These are phyloP conservation scores for Penicillium cataractarum DNA, from an alignment of 495 filamentous ascomycete genomes.

Conservation along the genomic window DNA sequence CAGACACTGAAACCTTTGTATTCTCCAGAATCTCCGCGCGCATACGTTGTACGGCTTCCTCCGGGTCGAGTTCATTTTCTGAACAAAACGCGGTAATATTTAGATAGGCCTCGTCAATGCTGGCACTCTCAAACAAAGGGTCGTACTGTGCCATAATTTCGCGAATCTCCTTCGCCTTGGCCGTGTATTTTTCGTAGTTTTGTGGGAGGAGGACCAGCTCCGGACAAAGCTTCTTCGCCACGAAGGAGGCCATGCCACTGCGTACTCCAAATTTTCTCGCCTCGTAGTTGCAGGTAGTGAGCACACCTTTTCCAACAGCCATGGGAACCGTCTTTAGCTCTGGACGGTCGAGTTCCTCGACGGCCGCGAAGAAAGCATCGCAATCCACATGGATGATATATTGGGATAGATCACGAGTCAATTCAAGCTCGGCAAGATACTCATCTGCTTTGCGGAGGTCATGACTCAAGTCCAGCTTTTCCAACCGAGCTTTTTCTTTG, in stretches of 20 bases:
- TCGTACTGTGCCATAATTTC: conserved; percentile 85
- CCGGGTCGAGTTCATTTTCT: conserved; percentile 67
- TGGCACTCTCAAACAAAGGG: conserved; percentile 86
- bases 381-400: conserved; percentile 91
- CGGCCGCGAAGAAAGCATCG: conserved; percentile 96
- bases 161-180: conserved; percentile 88
- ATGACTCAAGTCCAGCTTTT: conserved; percentile 70
- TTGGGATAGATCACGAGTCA: conserved; percentile 79
- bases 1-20: conserved; percentile 86
- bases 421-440: conserved; percentile 77
- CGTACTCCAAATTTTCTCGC: conserved; percentile 88
- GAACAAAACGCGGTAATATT: conserved; percentile 90
- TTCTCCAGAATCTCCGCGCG: conserved; percentile 74
- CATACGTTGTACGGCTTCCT: conserved; percentile 74
- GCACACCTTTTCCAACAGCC: conserved; percentile 88
- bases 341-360: conserved; percentile 89
- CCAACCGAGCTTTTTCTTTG: conserved; percentile 73
- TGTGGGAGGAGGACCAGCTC: conserved; percentile 78
- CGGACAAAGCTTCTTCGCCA: conserved; percentile 93
- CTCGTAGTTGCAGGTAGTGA: conserved; percentile 94
- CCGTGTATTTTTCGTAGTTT: conserved; percentile 89
- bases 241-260: conserved; percentile 94
- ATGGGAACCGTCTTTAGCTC: conserved; percentile 90
- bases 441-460: conserved; percentile 81
- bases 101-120: conserved; percentile 94